These are phyloP conservation scores for Apostasia ramifera DNA, from an alignment of 106 monocot species.

Conservation along the genomic window DNA sequence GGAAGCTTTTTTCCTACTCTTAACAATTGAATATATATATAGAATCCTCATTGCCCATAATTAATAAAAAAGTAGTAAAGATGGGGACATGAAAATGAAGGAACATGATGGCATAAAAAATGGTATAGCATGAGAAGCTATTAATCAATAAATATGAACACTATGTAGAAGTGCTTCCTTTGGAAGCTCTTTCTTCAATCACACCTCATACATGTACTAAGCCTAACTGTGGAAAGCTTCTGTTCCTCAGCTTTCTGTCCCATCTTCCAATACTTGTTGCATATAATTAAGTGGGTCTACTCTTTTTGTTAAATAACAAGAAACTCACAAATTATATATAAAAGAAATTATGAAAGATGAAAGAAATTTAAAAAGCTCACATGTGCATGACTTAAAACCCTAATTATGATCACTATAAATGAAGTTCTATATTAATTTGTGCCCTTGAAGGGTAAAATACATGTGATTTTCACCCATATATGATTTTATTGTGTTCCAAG, in stretches of 20 bases:
- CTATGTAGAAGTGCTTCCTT: background rate
- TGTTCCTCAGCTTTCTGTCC: constrained; percentile 61
- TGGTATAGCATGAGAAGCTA: too few relatives aligned
- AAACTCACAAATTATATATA: too few relatives aligned
- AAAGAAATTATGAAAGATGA: too few relatives aligned
- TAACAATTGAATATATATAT: too few relatives aligned
- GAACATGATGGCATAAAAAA: too few relatives aligned
- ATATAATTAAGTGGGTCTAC: background rate
- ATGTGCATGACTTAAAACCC: too few relatives aligned
- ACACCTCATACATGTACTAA: constrained; percentile 19
- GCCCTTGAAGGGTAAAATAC: constrained; percentile 5
- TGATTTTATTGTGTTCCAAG: background rate
- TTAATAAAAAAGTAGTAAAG: background rate
- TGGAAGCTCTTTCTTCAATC: background rate
- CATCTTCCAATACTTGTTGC: constrained; percentile 37
- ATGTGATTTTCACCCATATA: constrained; percentile 2
- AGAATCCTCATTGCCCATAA: too few relatives aligned
- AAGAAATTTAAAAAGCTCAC: too few relatives aligned
- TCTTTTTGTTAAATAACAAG: too few relatives aligned
- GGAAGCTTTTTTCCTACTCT: too few relatives aligned
- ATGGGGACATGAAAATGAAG: background rate
- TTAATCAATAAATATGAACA: background rate
- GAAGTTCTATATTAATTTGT: background rate
- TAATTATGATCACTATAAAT: too few relatives aligned
- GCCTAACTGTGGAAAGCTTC: constrained; percentile 31